Evolutionary conservation across 2,329 filamentous ascomycete species (phyloP).

Genomic region (Fusarium duplospermum): DNA sequence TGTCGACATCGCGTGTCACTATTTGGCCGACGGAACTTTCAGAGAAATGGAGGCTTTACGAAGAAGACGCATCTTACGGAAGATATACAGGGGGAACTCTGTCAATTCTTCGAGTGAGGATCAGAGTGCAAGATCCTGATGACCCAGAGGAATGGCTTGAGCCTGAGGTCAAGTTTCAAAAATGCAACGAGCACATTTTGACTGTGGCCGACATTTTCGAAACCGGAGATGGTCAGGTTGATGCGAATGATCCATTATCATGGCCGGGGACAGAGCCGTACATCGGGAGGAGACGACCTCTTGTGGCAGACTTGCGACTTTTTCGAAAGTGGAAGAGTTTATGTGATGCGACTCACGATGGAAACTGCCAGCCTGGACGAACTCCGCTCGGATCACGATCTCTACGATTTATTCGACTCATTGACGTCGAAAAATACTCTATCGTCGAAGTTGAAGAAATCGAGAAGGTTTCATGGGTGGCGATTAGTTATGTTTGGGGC

Average conservation of each 20-base stretch:
- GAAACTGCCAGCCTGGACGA: not conserved
- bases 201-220: not conserved
- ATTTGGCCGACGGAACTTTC: not conserved
- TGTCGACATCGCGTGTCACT: not conserved
- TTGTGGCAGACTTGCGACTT: not conserved
- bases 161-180: not conserved
- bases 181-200: not conserved
- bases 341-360: not conserved
- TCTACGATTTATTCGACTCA: not conserved
- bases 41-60: not conserved
- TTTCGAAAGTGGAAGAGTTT: not conserved
- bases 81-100: not conserved
- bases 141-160: not conserved
- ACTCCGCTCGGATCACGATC: not conserved
- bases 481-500: not conserved
- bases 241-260: rapidly evolving
- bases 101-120: not conserved
- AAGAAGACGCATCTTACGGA: not conserved
- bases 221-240: rapidly evolving
- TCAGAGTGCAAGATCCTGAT: not conserved
- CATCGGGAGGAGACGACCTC: not conserved
- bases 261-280: not conserved
- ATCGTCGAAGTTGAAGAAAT: not conserved
- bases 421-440: not conserved
- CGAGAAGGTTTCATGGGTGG: not conserved